These are phyloP conservation scores for Boletus sp. DNA, from an alignment of 1,284 basidiomycete genomes.

Conservation along the genomic window DNA sequence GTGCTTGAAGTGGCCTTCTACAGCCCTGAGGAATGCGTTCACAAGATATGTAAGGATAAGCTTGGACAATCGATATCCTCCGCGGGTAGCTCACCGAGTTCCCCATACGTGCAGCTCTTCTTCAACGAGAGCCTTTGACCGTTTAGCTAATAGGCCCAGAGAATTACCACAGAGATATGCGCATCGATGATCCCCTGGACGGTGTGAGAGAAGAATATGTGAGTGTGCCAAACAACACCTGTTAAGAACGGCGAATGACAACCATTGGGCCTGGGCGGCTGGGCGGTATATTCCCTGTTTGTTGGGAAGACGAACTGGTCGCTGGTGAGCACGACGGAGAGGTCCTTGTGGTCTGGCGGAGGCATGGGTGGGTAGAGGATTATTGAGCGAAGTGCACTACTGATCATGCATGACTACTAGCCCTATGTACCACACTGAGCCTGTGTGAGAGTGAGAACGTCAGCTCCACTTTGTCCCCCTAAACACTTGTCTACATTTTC, in stretches of 20 bases:
- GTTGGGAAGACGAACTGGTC: conserved; percentile 63
- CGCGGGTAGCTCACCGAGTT: conserved; percentile 50
- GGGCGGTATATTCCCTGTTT: conserved; percentile 52
- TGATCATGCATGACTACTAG: conserved; percentile 17
- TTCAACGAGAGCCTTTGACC: conserved; percentile 67
- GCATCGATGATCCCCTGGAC: conserved; percentile 50
- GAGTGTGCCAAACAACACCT: conserved; percentile 8
- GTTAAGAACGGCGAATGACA: conserved; percentile 9
- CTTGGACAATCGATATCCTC: conserved; percentile 6
- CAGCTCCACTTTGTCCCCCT: not conserved
- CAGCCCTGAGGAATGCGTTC: conserved; percentile 54
- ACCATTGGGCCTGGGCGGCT: conserved; percentile 39
- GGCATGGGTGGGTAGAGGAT: conserved; percentile 10
- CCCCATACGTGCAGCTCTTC: conserved; percentile 91
- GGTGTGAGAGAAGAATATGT: conserved; percentile 13
- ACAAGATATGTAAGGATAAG: conserved; percentile 8
- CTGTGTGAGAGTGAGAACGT: conserved; percentile 2
- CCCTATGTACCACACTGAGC: conserved; percentile 17
- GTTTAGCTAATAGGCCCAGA: conserved; percentile 78
- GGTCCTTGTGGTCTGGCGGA: conserved; percentile 19
- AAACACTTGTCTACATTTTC: not conserved
- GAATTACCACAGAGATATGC: conserved; percentile 97
- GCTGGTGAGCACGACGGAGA: conserved; percentile 38
- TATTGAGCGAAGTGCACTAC: conserved; percentile 2
- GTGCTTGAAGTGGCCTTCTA: conserved; percentile 90